Evolutionary conservation across 192 early-diverging fungal species (phyloP), one percentile per base, ranked within the genome.

Genomic region (Phycomyces blakesleeanus): DNA sequence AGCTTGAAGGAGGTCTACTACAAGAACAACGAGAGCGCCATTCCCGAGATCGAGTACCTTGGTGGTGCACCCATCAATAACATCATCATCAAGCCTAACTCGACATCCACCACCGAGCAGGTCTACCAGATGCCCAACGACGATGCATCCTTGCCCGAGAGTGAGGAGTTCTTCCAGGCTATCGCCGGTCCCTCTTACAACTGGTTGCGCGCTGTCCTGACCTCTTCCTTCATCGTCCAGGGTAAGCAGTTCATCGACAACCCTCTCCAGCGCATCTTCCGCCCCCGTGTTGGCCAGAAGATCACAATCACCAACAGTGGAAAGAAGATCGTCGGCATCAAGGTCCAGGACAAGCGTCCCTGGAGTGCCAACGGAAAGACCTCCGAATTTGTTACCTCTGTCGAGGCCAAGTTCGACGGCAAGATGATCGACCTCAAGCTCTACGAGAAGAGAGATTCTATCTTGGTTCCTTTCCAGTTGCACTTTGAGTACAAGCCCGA

Each of bases 161-260:
- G 73, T 24, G 68, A 79, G 52, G 81, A 78, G 20, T 95, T 88
- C 87, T 64, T 94, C 14, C 83, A 92, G 55, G 69, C 76, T 57
- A 76, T 96, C 39, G 87, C 89, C 50, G 91, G 91, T n/a, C 68
- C 75, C 26, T 69, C 86, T 15, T 83, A 79, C 64, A 85, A 76
- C 24, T 97, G 95, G 95, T 78, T 95, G 60, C 89, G 88, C 20
- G 92, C 95, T 0, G 71, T 97, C 41, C 72, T 97, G 60, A 89
- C 85, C 0, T 76, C 88, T 27, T 79, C 86, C 12, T 79, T 87
- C 51, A 87, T 94, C 40, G 88, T 93, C 18, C 92, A 94, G 71
- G 89, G 85, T 63, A 82, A 82, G 72, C 81, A 73, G 55, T 87
- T 84, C 69, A 60, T 73, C 59, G 78, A 85, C 72, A 90, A 90